A percentile compares a stretch with the other conserved stretches of the same genome.
These are phyloP conservation scores for Pseudogymnoascus sp. DNA, from an alignment of 2,329 filamentous ascomycete genomes.

Conservation along the genomic window DNA sequence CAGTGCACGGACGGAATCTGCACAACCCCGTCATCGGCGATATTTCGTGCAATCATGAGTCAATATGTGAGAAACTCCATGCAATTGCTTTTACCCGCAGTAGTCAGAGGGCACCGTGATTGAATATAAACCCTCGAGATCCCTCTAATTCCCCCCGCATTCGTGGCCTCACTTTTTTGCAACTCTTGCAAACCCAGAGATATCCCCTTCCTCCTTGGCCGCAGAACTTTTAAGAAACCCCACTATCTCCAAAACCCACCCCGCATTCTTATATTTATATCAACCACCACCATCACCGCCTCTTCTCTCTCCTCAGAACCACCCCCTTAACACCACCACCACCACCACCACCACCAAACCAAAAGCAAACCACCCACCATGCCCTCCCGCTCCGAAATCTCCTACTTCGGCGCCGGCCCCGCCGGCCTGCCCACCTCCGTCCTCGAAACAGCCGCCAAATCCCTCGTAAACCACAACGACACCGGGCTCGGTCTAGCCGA, in stretches of 20 bases:
- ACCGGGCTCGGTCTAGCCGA: conserved; percentile 82
- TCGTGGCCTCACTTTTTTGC: background rate
- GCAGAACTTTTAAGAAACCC: background rate
- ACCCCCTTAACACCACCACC: background rate
- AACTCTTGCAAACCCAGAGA: background rate
- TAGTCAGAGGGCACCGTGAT: background rate
- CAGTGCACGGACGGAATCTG: background rate
- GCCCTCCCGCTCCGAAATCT: conserved; percentile 65
- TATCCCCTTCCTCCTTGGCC: background rate
- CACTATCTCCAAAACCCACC: background rate
- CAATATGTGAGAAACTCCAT: background rate
- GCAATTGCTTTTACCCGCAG: background rate
- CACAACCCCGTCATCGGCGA: background rate
- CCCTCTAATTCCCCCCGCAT: background rate
- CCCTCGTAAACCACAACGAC: conserved; percentile 72
- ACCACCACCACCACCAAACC: background rate
- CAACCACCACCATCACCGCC: background rate
- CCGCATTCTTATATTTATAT: background rate
- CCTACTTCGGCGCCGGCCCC: conserved; percentile 86
- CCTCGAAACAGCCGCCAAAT: conserved; percentile 65
- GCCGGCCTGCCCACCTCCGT: conserved; percentile 77
- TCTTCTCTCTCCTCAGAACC: background rate
- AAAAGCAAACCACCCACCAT: conserved; percentile 34
- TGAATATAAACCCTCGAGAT: background rate
- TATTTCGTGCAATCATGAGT: background rate